These are phyloP conservation scores for Scedosporium aurantiacum DNA, from an alignment of 2,329 filamentous ascomycete species.

Conservation along the genomic window DNA sequence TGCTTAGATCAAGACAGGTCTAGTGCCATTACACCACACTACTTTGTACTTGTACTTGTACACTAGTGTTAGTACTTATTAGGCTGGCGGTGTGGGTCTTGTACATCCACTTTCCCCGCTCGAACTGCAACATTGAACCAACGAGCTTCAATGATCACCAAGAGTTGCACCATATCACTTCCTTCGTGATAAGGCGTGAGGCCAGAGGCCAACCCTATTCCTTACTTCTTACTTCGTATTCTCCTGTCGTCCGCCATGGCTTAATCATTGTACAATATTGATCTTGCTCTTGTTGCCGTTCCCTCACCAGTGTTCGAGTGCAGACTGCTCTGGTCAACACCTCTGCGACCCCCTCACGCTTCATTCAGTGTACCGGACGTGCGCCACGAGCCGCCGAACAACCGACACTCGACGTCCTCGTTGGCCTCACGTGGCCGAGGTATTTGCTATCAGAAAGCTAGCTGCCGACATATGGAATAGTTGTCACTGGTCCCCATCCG, in stretches of 20 bases:
- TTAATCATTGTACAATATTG: background rate
- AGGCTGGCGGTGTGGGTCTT: background rate
- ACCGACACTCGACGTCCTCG: background rate
- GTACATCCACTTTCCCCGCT: conserved; percentile 11
- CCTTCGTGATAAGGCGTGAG: background rate
- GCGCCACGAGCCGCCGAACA: background rate
- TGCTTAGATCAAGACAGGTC: too few species aligned
- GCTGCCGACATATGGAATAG: background rate
- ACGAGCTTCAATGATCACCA: conserved; percentile 15
- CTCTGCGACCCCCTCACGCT: background rate
- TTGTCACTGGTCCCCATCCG: background rate
- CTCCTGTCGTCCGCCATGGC: conserved; percentile 11
- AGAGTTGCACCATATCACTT: conserved; percentile 1
- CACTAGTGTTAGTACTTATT: too few species aligned
- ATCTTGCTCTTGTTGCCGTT: background rate
- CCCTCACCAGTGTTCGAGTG: background rate
- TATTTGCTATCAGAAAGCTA: background rate
- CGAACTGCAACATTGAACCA: conserved; percentile 9
- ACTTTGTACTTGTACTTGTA: too few species aligned
- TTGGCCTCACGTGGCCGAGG: background rate
- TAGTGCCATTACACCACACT: too few species aligned
- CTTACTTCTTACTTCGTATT: conserved; percentile 23
- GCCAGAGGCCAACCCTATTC: conserved; percentile 26
- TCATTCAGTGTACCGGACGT: background rate
- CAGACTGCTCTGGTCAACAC: background rate